Percentiles rank a stretch among this genome's conserved stretches.
Evolutionary conservation across 2,329 filamentous ascomycete species (phyloP).

Genomic region (Aspergillus unguis): DNA sequence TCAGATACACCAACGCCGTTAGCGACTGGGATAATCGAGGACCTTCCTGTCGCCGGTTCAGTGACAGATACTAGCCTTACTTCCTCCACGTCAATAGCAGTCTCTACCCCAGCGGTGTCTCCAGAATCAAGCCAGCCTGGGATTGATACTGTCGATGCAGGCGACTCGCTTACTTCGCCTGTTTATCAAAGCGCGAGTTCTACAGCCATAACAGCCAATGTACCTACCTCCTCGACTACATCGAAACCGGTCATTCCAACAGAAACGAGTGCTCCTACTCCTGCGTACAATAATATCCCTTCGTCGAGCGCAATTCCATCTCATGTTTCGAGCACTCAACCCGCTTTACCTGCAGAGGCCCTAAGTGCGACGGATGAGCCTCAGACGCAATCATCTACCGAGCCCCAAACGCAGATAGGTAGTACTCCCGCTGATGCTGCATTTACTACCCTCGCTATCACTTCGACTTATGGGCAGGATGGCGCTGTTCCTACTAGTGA

Average conservation of each 20-base stretch:
- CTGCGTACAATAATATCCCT: neutral
- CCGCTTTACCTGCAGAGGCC: neutral
- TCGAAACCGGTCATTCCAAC: neutral
- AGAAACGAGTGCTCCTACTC: neutral
- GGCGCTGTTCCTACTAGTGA: neutral
- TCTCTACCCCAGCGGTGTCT: neutral
- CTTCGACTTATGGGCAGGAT: neutral
- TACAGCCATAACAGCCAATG: neutral
- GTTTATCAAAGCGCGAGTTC: neutral
- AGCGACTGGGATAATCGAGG: slow-evolving; percentile 3
- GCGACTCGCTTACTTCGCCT: neutral
- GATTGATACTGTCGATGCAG: neutral
- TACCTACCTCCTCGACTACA: neutral
- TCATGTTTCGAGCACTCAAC: neutral
- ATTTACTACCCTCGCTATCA: neutral
- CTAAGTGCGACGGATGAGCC: neutral
- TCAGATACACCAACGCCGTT: neutral
- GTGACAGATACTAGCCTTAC: neutral
- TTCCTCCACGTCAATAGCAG: slow-evolving; percentile 1
- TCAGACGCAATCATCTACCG: neutral
- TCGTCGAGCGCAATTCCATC: neutral
- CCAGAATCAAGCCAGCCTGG: neutral
- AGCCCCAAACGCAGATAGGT: neutral
- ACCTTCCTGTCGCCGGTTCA: neutral
- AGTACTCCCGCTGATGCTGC: neutral